Conservation (phyloP, 352 stramenopile genomes). For the Albugo candida region DNA sequence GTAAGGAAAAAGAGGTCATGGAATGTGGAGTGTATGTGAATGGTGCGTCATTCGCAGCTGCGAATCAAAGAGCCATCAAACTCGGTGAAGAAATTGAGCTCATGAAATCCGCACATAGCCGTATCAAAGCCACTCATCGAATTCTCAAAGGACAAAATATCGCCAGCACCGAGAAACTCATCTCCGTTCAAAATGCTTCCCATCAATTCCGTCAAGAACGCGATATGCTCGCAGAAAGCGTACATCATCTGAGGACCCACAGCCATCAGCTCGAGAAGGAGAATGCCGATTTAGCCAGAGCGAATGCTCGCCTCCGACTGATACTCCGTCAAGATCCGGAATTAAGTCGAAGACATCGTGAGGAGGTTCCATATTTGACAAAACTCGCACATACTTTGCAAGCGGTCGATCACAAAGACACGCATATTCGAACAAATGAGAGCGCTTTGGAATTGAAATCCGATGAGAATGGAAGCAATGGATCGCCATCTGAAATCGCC, state of each 20-base stretch:
- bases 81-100: constrained; percentile 70
- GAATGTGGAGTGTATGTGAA: constrained; percentile 76
- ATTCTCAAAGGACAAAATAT: constrained; percentile 67
- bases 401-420: too few relatives aligned
- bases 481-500: background rate
- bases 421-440: too few relatives aligned
- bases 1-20: constrained; percentile 81
- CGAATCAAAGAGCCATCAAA: constrained; percentile 71
- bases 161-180: constrained; percentile 63
- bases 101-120: constrained; percentile 47
- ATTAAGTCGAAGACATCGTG: constrained; percentile 64
- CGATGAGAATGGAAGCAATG: background rate
- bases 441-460: too few relatives aligned
- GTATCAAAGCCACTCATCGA: constrained; percentile 70
- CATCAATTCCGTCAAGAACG: constrained; percentile 13
- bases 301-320: constrained; percentile 59
- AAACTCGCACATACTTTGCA: constrained; percentile 33
- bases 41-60: constrained; percentile 62
- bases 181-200: constrained; percentile 47
- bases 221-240: constrained; percentile 28
- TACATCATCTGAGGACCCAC: constrained; percentile 52
- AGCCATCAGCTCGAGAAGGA: constrained; percentile 39
- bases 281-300: constrained; percentile 68
- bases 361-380: constrained; percentile 64
- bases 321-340: constrained; percentile 72